Percentiles rank a stretch among this genome's conserved stretches.
phyloP scores from a whole-genome alignment of 108 stramenopile species.

The Schizochytrium sp. region DNA sequence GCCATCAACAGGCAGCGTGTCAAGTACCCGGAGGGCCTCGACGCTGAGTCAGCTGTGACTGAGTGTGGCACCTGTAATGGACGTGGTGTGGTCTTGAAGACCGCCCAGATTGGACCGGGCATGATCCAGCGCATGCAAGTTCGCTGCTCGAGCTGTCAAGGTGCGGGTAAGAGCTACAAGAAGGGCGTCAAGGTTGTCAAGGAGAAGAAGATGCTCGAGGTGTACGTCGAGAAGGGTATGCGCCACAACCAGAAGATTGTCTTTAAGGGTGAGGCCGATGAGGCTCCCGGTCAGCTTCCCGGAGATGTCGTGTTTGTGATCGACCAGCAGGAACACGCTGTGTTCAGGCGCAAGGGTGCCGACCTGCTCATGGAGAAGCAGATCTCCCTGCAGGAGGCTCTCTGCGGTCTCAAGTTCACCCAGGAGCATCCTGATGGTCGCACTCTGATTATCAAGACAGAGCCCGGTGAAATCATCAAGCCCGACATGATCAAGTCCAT shows the following conservation, averaged over 20 bases:
- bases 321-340: constrained; percentile 90
- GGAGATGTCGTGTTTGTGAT: constrained; percentile 96
- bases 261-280: constrained; percentile 91
- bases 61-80: constrained; percentile 84
- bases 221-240: constrained; percentile 94
- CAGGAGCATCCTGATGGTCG: constrained; percentile 80
- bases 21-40: constrained; percentile 35
- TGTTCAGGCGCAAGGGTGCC: constrained; percentile 92
- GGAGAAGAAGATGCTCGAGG: constrained; percentile 87
- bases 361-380: constrained; percentile 89
- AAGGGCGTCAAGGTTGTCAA: constrained; percentile 78
- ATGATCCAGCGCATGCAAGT: constrained; percentile 91
- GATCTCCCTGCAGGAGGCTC: constrained; percentile 89
- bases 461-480: constrained; percentile 79
- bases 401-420: constrained; percentile 86
- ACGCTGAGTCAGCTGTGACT: constrained; percentile 64
- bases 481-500: constrained; percentile 89
- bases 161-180: constrained; percentile 77
- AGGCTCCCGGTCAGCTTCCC: constrained; percentile 88
- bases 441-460: constrained; percentile 75
- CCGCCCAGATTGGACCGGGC: constrained; percentile 88
- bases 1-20: constrained; percentile 84
- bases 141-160: constrained; percentile 80
- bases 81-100: constrained; percentile 86
- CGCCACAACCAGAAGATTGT: constrained; percentile 90